Conservation (phyloP, 2,329 filamentous ascomycete species). For the Cladosporium sp. region DNA sequence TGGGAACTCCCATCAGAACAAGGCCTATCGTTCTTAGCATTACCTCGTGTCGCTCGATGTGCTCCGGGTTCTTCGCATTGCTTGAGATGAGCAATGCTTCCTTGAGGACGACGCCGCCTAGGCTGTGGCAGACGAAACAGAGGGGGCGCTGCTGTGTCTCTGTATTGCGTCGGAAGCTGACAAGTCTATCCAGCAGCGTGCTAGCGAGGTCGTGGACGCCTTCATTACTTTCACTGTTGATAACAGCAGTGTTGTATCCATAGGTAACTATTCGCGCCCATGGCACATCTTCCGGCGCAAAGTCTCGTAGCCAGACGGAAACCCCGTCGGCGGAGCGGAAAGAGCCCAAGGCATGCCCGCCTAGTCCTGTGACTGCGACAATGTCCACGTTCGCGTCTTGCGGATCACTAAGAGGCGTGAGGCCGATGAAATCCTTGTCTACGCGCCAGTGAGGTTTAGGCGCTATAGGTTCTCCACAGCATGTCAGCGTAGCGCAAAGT, state of each 20-base stretch:
- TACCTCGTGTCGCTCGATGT: not conserved
- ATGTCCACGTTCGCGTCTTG: slow-evolving; percentile 16
- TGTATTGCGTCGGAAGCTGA: not conserved
- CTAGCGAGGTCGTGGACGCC: slow-evolving; percentile 2
- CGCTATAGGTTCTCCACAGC: not conserved
- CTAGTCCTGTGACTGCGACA: slow-evolving; percentile 20
- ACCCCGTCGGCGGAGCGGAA: slow-evolving; percentile 11
- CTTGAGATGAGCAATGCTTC: slow-evolving; percentile 5
- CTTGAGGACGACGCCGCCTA: slow-evolving; percentile 5
- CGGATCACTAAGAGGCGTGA: slow-evolving; percentile 20
- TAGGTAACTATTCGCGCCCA: slow-evolving; percentile 8
- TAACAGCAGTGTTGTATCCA: slow-evolving; percentile 13
- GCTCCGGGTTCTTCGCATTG: not conserved
- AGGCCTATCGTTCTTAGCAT: not conserved
- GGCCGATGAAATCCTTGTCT: not conserved
- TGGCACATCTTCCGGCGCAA: slow-evolving; percentile 4
- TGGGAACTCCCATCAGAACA: slow-evolving; percentile 11
- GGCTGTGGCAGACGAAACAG: slow-evolving; percentile 3
- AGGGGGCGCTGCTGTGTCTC: slow-evolving; percentile 10
- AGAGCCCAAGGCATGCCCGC: slow-evolving; percentile 19
- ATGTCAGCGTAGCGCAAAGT: slow-evolving; percentile 9
- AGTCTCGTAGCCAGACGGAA: slow-evolving; percentile 15
- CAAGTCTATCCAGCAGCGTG: slow-evolving; percentile 1
- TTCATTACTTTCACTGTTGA: slow-evolving; percentile 1
- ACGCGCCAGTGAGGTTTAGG: not conserved